Conservation (phyloP, 495 filamentous ascomycete genomes). For the Sordaria brevicollis region DNA sequence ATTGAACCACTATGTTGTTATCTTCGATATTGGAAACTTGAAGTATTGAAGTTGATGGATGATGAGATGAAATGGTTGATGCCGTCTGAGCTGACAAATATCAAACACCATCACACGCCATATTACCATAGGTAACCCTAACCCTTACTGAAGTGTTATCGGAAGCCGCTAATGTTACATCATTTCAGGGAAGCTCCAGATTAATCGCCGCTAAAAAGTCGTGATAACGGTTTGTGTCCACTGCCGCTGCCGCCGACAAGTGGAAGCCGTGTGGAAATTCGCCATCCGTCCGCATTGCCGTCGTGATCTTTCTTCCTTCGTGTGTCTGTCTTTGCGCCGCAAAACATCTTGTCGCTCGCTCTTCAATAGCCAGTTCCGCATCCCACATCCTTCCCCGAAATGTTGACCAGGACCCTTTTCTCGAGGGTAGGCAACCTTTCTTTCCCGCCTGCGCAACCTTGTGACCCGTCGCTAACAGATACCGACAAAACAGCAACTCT, state of each 20-base stretch:
- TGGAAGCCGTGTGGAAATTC: too few relatives aligned
- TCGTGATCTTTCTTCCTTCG: neutral
- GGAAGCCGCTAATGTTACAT: neutral
- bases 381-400: neutral
- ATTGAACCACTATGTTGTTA: neutral
- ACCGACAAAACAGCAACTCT: slow-evolving; percentile 5
- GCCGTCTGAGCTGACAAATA: neutral
- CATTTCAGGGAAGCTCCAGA: neutral
- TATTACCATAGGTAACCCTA: neutral
- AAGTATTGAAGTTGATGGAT: neutral
- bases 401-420: slow-evolving; percentile 18
- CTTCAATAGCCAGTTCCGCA: neutral
- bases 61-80: neutral
- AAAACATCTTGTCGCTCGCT: neutral
- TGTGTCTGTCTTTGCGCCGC: neutral
- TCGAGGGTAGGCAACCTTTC: slow-evolving; percentile 15
- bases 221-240: neutral
- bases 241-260: slow-evolving; percentile 1
- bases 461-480: neutral
- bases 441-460: neutral
- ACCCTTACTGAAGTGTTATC: neutral
- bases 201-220: neutral
- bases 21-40: neutral
- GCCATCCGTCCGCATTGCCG: neutral
- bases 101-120: neutral